These are phyloP conservation scores for Trichoderma atrobrunneum DNA, from an alignment of 2,329 filamentous ascomycete genomes.

Conservation along the genomic window DNA sequence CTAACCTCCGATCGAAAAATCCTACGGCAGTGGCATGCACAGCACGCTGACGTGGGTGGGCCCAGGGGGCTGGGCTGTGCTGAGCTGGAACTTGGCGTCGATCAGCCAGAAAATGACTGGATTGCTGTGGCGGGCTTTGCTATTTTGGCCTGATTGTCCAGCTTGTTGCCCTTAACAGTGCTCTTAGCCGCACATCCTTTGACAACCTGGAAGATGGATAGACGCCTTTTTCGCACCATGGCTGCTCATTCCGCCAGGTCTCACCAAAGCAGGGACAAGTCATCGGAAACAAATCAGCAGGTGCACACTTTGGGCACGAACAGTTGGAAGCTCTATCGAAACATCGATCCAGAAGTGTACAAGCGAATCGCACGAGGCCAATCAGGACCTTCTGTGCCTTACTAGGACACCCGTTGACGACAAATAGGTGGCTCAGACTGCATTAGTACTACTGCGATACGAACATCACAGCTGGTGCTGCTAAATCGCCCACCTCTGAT, in stretches of 20 bases:
- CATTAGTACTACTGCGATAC: not conserved
- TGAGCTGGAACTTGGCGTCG: not conserved
- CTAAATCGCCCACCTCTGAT: not conserved
- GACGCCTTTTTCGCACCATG: not conserved
- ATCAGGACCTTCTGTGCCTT: not conserved
- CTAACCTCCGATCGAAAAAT: not conserved
- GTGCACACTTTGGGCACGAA: not conserved
- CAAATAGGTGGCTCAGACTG: not conserved
- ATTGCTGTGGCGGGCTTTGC: not conserved
- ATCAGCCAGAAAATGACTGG: not conserved
- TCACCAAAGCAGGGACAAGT: not conserved
- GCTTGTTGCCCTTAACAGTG: not conserved
- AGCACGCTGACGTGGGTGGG: conserved; percentile 14
- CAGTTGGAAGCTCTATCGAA: not conserved
- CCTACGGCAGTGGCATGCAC: not conserved
- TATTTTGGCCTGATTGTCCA: not conserved
- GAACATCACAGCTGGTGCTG: not conserved
- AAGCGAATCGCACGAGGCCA: not conserved
- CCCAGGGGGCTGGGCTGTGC: conserved; percentile 18
- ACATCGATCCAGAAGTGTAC: not conserved
- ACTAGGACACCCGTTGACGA: not conserved
- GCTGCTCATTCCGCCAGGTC: not conserved
- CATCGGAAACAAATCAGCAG: not conserved
- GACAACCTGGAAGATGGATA: not conserved
- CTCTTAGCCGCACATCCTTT: not conserved